Evolutionary conservation across 2,329 filamentous ascomycete genomes (phyloP), one percentile per base, ranked within the genome.

Genomic region (Phoma sp.): DNA sequence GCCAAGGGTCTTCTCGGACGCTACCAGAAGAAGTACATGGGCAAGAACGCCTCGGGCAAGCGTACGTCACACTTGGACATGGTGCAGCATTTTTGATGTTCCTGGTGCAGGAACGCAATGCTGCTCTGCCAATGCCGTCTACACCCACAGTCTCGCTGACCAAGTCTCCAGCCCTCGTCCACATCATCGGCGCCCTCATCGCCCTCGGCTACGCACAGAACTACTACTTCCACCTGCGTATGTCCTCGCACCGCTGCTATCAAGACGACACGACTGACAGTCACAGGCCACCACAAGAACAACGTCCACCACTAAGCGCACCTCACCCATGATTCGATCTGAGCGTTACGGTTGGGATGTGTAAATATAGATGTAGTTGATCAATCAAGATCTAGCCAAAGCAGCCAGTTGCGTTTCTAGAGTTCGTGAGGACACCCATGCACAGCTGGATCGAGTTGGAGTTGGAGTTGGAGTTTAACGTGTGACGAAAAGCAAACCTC

Each of bases 141-240:
- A 17, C 9, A 15, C 21, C 23, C 21, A 36, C 52, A 29, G 53
- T 60, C 32, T 25, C 26, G 60, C 61, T 59, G 42, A 74, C 61
- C 20, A 20, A 26, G 34, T 25, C 37, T 42, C 69, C 70, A 99
- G 95, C 95, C 63, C 86, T 99, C 74, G 83, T 96, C 71, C 95
- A 99, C 80, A 84, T 87, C 70, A 89, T 99, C 71, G 87, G 84
- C 68, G 83, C 86, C 75, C 81, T 99, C 60, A 81, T 96, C 64
- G 79, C 86, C 65, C 76, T 98, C 68, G 93, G 95, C 73, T 99
- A 99, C 80, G 90, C 90, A 71, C 92, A 98, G 83, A 93, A 96
- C 83, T 99, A 99, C 88, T 98, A 99, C 87, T 98, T 96, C 91
- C 96, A 99, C 82, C 86, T 99, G 74, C 92, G 95, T 99, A 88